These are phyloP conservation scores for Diutina catenulata DNA, from an alignment of 1,139 yeast species.

Conservation along the genomic window DNA sequence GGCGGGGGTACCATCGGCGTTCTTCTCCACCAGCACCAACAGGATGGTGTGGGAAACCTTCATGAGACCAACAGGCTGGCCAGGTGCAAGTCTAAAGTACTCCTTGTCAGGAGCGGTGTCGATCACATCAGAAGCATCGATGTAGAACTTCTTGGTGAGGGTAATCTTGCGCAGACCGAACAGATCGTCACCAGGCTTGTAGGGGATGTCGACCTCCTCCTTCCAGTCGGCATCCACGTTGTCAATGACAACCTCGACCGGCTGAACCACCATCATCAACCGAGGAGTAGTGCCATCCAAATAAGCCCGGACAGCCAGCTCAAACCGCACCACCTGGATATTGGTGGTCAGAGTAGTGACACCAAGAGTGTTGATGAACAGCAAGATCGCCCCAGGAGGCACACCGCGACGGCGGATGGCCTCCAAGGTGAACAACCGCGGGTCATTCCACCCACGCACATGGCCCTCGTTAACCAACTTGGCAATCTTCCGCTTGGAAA, in stretches of 20 bases:
- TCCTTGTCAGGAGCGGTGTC: constrained; percentile 45
- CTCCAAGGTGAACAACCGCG: constrained; percentile 88
- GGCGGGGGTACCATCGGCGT: constrained; percentile 48
- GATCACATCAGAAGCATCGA: constrained; percentile 79
- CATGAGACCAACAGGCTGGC: constrained; percentile 92
- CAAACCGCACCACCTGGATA: constrained; percentile 84
- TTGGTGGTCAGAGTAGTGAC: constrained; percentile 90
- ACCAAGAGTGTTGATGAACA: constrained; percentile 90
- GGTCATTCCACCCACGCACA: constrained; percentile 98
- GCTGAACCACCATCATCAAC: constrained; percentile 85
- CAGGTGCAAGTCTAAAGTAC: constrained; percentile 88
- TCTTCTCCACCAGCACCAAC: constrained; percentile 58
- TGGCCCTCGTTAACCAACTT: constrained; percentile 69
- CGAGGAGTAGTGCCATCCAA: constrained; percentile 91
- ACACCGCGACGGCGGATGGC: constrained; percentile 95
- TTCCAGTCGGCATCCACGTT: constrained; percentile 67
- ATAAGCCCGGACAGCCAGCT: constrained; percentile 75
- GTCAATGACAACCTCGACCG: constrained; percentile 72
- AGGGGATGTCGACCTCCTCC: constrained; percentile 69
- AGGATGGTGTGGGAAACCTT: constrained; percentile 79
- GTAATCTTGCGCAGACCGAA: constrained; percentile 65
- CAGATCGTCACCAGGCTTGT: constrained; percentile 65
- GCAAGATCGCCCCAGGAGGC: constrained; percentile 96
- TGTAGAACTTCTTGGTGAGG: constrained; percentile 66
- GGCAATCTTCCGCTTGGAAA: constrained; percentile 93